Conservation (phyloP, 2,329 filamentous ascomycete species). For the Phaeosphaeriaceae sp. region DNA sequence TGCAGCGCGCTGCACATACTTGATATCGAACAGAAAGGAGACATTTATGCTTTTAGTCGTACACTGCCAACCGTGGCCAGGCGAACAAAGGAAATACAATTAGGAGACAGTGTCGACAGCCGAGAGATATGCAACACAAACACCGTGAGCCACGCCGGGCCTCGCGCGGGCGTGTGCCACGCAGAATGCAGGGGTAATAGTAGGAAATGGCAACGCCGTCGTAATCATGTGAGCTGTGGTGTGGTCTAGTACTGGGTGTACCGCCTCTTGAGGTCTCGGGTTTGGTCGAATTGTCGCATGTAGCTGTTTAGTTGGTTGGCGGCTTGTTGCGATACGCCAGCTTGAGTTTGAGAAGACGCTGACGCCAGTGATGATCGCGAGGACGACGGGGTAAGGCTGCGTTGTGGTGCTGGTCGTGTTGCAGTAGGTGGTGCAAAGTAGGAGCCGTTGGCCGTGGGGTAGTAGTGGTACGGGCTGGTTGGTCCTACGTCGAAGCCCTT, state of each 20-base stretch:
- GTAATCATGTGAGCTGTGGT: constrained; percentile 18
- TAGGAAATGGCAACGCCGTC: constrained; percentile 13
- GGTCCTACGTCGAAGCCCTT: constrained; percentile 51
- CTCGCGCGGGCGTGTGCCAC: constrained; percentile 16
- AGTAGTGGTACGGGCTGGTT: constrained; percentile 52
- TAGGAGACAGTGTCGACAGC: constrained; percentile 23
- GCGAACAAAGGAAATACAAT: constrained; percentile 33
- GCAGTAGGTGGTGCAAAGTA: constrained; percentile 46
- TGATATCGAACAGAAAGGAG: constrained; percentile 19
- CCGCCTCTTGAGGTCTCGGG: constrained; percentile 65
- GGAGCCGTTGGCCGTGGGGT: constrained; percentile 44
- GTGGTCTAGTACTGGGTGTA: constrained; percentile 40
- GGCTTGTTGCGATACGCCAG: constrained; percentile 75
- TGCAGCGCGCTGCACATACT: constrained; percentile 6
- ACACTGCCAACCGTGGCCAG: constrained; percentile 30
- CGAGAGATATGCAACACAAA: constrained; percentile 31
- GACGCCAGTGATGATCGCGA: constrained; percentile 87
- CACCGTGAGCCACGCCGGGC: constrained; percentile 29
- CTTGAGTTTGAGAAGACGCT: constrained; percentile 61
- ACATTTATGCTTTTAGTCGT: constrained; percentile 43
- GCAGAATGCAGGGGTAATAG: constrained; percentile 19
- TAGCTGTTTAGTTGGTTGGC: constrained; percentile 84
- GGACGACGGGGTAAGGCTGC: constrained; percentile 67
- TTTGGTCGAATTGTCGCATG: constrained; percentile 87
- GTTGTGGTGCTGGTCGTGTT: constrained; percentile 42